These are phyloP conservation scores for Nemania sp. DNA, from an alignment of 2,329 filamentous ascomycete species.

Conservation along the genomic window DNA sequence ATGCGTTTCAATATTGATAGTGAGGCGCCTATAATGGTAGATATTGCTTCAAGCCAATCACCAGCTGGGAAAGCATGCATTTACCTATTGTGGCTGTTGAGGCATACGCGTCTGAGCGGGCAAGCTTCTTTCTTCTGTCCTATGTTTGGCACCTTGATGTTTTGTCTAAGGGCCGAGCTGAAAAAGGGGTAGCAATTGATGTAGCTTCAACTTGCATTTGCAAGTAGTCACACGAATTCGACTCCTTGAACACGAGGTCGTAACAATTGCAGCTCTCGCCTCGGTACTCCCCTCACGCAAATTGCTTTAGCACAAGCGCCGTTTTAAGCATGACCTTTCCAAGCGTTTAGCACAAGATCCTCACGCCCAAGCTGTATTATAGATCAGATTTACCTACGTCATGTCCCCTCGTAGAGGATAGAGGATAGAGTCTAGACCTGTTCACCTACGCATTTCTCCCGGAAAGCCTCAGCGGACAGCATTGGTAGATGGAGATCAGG, in stretches of 20 bases:
- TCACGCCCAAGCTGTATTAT: not conserved
- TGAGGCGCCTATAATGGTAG: slow-evolving; percentile 1
- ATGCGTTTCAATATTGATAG: not conserved
- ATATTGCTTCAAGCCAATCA: slow-evolving; percentile 8
- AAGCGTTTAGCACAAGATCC: not conserved
- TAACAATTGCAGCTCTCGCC: too few relatives aligned
- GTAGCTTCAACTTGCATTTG: not conserved
- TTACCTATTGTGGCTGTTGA: not conserved
- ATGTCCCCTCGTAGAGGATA: not conserved
- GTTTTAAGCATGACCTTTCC: not conserved
- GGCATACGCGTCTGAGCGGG: not conserved
- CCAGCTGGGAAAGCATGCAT: not conserved
- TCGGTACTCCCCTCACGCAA: too few relatives aligned
- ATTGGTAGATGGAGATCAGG: not conserved
- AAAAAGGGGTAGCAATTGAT: not conserved
- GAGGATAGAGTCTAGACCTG: not conserved
- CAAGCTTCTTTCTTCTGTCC: not conserved
- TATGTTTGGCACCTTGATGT: not conserved
- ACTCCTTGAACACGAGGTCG: too few relatives aligned
- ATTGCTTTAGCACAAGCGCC: not conserved
- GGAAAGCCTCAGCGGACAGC: too few relatives aligned
- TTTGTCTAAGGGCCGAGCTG: not conserved
- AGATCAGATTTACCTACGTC: slow-evolving; percentile 9
- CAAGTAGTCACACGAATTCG: not conserved
- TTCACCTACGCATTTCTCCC: not conserved